Evolutionary conservation across 768 basidiomycete genomes (phyloP), one percentile per base, ranked within the genome.

Genomic region (Lactifluus piperatus): DNA sequence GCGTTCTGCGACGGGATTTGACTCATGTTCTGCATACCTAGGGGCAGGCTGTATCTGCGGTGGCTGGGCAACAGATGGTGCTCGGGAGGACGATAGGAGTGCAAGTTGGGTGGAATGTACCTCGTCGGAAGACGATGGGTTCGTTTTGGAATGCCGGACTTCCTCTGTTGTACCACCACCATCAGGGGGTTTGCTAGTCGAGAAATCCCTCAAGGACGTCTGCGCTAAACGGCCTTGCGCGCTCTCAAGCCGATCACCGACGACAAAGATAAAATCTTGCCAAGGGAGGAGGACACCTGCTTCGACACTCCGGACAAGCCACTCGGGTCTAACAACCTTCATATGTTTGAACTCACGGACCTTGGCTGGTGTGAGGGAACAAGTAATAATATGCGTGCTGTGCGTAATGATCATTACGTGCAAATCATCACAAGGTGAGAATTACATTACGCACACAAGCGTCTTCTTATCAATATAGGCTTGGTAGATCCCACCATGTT

Each of bases 371-470:
- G 95, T 97, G 45, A 99, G 79, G 32, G 90, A 88, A 63, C 86
- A 88, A 4, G 97, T 95, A 51, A 99, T 76, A 65, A 99, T 86
- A 69, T 97, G 94, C 0, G 94, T 95, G 30, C 90, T 91, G 66
- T 41, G 50, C 51, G 20, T 36, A 48, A 14, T 64, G 29, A 24
- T 14, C 36, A 52, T 24, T 10, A 8, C 26, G 30, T 30, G 34
- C 7, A 13, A 5, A 37, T 41, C 16, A 20, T 43, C 18, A 54
- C 44, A 57, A 18, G 4, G 41, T 14, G 22, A 54, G n/a, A 18
- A 51, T 30, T 51, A 45, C n/a, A 57, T 46, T 24, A 78, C 85
- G 57, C 68, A 91, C 84, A 88, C 86, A 18, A 83, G 66, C 22
- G 82, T 75, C 72, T 91, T 88, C 73, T 79, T 82, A 72, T 87